Evolutionary conservation across 768 basidiomycete genomes (phyloP), one percentile per base, ranked within the genome.

Genomic region (Multifurca ochricompacta): DNA sequence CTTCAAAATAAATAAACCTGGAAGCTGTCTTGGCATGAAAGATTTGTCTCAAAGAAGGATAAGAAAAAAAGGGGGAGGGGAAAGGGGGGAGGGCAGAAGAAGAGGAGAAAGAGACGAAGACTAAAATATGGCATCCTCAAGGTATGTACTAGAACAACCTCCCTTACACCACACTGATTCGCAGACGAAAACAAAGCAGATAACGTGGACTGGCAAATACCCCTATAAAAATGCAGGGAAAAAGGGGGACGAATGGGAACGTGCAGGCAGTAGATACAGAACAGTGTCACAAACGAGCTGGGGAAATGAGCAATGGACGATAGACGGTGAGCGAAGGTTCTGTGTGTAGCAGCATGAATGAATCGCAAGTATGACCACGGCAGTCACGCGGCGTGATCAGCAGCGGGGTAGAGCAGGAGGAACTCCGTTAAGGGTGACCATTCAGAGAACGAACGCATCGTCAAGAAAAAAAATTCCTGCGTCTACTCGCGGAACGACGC

Each of bases 221-320:
- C 58, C 54, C 58, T 50, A 59, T 59, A 59, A 56, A 53, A 21
- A 58, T 58, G 56, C 49, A 36, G 31, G 35, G 30, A 40, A 16
- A 23, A 19, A 59, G 43, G 54, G 58, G 47, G 36, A 9, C n/a
- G 43, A n/a, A 42, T 49, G 32, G 39, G 13, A 27, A 51, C 36
- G 19, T 23, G 39, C 32, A 42, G 45, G 32, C 42, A 37, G 43
- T 47, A 52, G 52, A 53, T 53, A 53, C 51, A 48, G 28, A 56
- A 52, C 44, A 51, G 40, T 54, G 41, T 43, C 54, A 37, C 18
- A 43, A 23, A 18, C 32, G 40, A 48, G 47, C 18, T 9, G 23
- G 32, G 40, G 27, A 53, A 41, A 42, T 16, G 21, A 41, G 39
- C 16, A 34, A 54, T 54, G 46, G 39, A 18, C 16, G 25, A 54